Conservation (phyloP, 331 rosid species). For the Rosa hybrid region DNA sequence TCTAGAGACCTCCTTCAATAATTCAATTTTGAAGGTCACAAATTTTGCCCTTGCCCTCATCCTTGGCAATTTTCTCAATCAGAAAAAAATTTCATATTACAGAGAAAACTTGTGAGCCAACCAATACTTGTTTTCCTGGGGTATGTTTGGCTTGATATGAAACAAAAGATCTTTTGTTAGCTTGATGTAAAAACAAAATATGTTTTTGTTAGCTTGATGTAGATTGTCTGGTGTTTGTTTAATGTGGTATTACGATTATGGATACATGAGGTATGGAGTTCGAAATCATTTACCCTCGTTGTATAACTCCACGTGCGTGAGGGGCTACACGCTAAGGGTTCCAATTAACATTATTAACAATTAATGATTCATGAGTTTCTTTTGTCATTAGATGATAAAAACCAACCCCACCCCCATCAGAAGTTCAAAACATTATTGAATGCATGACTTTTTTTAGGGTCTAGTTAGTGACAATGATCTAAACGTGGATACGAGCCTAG, state of each 20-base stretch:
- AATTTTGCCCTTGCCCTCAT: not conserved
- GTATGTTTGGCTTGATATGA: not conserved
- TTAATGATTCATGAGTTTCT: too few species aligned
- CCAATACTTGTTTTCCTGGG: not conserved
- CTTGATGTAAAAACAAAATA: not conserved
- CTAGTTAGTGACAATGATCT: too few species aligned
- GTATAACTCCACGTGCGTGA: not conserved
- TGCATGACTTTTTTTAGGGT: too few species aligned
- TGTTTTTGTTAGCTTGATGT: not conserved
- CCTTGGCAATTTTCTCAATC: not conserved
- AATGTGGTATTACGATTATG: not conserved
- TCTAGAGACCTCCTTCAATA: conserved; percentile 36
- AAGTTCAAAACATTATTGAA: too few species aligned
- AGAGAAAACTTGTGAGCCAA: not conserved
- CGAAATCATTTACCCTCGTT: not conserved
- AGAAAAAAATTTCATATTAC: not conserved
- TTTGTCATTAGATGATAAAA: not conserved
- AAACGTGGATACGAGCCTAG: too few species aligned
- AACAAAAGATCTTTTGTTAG: not conserved
- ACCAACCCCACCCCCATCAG: not conserved
- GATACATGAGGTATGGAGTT: not conserved
- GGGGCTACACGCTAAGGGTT: not conserved
- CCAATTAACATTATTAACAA: too few species aligned
- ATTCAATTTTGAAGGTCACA: conserved; percentile 20
- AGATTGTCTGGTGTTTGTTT: not conserved